Evolutionary conservation across 257 asterid genomes (phyloP), one percentile per base, ranked within the genome.

Genomic region (Parsonsia alboflavescens): DNA sequence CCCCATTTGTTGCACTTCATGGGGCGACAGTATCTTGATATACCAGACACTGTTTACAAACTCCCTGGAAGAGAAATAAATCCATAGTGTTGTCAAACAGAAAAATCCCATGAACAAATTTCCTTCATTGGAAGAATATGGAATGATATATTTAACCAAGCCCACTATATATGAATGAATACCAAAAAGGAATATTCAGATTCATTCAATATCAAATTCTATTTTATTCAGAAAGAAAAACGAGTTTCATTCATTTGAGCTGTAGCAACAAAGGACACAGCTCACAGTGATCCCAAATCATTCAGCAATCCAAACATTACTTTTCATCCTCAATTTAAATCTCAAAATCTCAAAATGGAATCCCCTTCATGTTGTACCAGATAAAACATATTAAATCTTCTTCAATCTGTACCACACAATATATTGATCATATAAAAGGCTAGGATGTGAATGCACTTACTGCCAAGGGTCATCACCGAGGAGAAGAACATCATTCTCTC

Each of bases 381-480:
- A 42, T 42, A 42, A n/a, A 42, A 42, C 46, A 42, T 42, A 42
- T 42, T 42, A 7, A 22, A 45, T 57, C 15, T 46, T 26, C 66
- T 41, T 48, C 59, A 6, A 0, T 26, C 21, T 26, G 52, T 15
- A 42, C 3, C 48, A 42, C 0, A 46, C 10, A 22, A 21, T 11
- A 56, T 41, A 12, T 6, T 19, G 26, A 54, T 39, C 53, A 45
- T 7, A 30, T 68, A 54, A 74, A 44, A 63, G 61, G 46, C 50
- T 46, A 68, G 50, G 73, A 76, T 64, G 63, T 63, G 48, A 7
- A 22, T 75, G 73, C 16, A 76, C 98, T 86, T 86, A 94, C 98
- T 90, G 97, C 98, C 98, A 94, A 80, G 98, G 97, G 80, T 89
- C 99, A 71, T 94, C 99, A 45, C 99, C 99, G 81, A 94, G 96